Base-by-base conservation (phyloP, 2,329 filamentous ascomycete genomes). In the Acrocalymma vagum region DNA sequence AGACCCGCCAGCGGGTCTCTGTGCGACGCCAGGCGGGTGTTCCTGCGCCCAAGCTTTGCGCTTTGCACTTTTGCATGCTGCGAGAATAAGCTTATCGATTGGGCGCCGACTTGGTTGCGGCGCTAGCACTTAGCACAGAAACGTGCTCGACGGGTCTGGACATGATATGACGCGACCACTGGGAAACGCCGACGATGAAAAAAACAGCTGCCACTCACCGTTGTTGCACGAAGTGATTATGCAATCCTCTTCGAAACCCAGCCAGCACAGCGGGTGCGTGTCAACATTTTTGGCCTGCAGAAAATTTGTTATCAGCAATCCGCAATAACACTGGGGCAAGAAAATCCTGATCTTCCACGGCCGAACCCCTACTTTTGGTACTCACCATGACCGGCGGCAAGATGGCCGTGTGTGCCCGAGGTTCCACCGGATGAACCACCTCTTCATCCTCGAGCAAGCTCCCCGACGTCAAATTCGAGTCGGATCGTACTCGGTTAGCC, bases 221-320 rank as follows among this genome's bases (percentile, higher is more conserved):
- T 86, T 88, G 65, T 90, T 88, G 73, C 91, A 96, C 54, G 90
- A 90, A 23, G 91, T 96, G 62, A 97, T 85, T 54, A 99, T 96
- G 50, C 87, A 87, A 59, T 95, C 86, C 66, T 96, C 87, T 38
- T 93, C 92, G 60, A 99, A 99, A n/a, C 86, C 88, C 25, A 99
- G 72, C 87, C 92, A 96, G 67, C 84, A 89, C 29, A 95, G 77
- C 37, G 92, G 91, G 70, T 97, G 90, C 46, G 86, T 83, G 67
- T 96, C 91, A 23, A 96, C 84, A 9, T 81, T 77, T 70, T 96
- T 96, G 31, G 87, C 82, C 90, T 92, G 58, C 39, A 32, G 21
- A 22, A 17, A 26, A 35, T 46, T 40, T 33, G 27, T 45, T 34
- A 48, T 43, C 34, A 29, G 10, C 15, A n/a, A n/a, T n/a, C n/a